Conservation (phyloP, 192 early-diverging fungal species). For the Linderina pennispora region DNA sequence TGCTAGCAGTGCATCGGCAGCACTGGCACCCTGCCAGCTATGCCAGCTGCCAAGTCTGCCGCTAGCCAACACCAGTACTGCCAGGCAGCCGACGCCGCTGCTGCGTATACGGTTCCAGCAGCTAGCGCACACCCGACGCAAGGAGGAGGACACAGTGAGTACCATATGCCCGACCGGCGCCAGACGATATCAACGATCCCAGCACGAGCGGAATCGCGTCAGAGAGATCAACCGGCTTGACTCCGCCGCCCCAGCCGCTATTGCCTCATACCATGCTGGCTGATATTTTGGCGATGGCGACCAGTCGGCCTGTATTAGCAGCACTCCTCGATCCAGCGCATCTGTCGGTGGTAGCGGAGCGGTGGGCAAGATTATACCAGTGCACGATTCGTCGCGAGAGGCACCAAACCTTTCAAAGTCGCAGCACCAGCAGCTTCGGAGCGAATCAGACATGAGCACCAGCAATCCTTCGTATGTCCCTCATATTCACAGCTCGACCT, state of each 20-base stretch:
- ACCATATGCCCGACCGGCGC: background rate
- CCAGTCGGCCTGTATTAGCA: slow-evolving; percentile 1
- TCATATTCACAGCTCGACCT: background rate
- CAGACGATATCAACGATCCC: no score
- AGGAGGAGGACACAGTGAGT: background rate
- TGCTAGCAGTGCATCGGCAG: no score
- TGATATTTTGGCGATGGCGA: slow-evolving; percentile 22
- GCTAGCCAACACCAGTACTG: no score
- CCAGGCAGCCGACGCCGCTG: no score
- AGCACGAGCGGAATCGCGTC: background rate
- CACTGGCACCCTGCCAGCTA: background rate
- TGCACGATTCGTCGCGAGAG: no score
- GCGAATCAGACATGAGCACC: no score
- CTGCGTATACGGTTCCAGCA: no score
- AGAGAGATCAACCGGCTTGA: background rate
- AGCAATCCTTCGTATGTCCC: no score
- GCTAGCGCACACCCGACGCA: background rate
- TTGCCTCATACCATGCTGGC: slow-evolving; percentile 31
- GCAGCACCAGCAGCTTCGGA: no score
- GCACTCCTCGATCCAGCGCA: background rate
- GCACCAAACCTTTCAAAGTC: no score
- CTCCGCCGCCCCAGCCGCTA: slow-evolving; percentile 12
- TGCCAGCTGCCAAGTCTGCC: background rate
- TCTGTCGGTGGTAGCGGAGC: background rate
- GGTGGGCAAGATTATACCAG: no score